These are phyloP conservation scores for Alternaria dauci DNA, from an alignment of 2,329 filamentous ascomycete genomes.

Conservation along the genomic window DNA sequence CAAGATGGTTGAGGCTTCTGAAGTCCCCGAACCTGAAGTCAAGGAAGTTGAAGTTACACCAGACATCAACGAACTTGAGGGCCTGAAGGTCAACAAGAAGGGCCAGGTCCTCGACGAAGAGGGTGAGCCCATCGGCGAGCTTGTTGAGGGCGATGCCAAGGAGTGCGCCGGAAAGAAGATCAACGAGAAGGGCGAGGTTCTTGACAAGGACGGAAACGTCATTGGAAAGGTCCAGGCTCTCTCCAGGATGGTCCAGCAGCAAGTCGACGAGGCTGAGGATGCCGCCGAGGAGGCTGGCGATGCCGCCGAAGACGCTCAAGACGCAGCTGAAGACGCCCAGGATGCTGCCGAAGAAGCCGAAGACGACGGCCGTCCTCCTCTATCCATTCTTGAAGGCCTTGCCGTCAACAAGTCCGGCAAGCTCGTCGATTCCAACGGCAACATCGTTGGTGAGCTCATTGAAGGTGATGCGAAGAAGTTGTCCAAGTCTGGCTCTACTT, in stretches of 20 bases:
- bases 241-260: conserved; percentile 53
- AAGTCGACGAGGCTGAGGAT: conserved; percentile 43
- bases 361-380: conserved; percentile 54
- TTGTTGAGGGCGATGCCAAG: conserved; percentile 65
- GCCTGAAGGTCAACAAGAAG: conserved; percentile 68
- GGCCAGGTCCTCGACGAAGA: conserved; percentile 62
- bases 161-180: conserved; percentile 72
- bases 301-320: conserved; percentile 32
- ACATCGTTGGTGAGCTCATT: conserved; percentile 58
- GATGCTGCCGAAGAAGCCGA: conserved; percentile 45
- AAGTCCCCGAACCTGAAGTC: conserved; percentile 48
- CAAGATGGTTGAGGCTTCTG: conserved; percentile 47
- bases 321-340: conserved; percentile 43
- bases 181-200: conserved; percentile 70
- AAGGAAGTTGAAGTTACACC: conserved; percentile 53
- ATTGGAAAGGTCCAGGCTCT: conserved; percentile 68
- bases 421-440: conserved; percentile 57
- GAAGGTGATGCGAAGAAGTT: conserved; percentile 63
- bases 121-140: conserved; percentile 62
- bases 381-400: conserved; percentile 60
- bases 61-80: conserved; percentile 59
- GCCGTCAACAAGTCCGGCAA: conserved; percentile 61
- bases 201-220: conserved; percentile 70
- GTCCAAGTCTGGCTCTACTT: conserved; percentile 57
- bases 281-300: conserved; percentile 28